Evolutionary conservation across 192 early-diverging fungal genomes (phyloP), one percentile per base, ranked within the genome.

Genomic region (Phlyctochytrium arcticum): DNA sequence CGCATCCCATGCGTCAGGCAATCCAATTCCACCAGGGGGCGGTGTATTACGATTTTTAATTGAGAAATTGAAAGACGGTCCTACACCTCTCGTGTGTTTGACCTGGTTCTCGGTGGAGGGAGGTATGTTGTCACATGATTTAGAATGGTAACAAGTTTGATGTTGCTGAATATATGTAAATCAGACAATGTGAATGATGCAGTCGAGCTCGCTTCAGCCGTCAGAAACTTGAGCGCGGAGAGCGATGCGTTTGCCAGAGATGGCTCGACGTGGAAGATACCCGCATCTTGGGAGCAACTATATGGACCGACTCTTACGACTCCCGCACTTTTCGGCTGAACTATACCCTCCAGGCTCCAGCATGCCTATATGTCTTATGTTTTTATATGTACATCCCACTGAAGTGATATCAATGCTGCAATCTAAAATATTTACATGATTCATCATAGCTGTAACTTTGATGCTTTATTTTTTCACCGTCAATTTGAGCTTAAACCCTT

Each of bases 81-180:
- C 15, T 10, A 32, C 48, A 12, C 64, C 64, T 32, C 12, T 66
- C 54, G 15, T 66, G 23, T 26, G 30, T 21, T 37, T 48, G 9
- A 26, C 34, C 19, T 66, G 64, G 34, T 66, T 66, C 47, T 37
- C 64, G 15, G 24, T 33, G 19, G 64, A 66, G 36, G 64, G 64
- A 66, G 64, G 64, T 66, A 26, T 19, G 31, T n/a, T 27, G 5
- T 21, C 2, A n/a, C 42, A 44, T 12, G 42, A n/a, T n/a, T n/a
- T n/a, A n/a, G n/a, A n/a, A n/a, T n/a, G n/a, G n/a, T n/a, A n/a
- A n/a, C n/a, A n/a, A n/a, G n/a, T n/a, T n/a, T n/a, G n/a, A n/a
- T n/a, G n/a, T n/a, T n/a, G n/a, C n/a, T n/a, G n/a, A n/a, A n/a
- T n/a, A n/a, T n/a, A n/a, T 21, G 42, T 21, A n/a, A 2, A n/a